Conservation (phyloP, 73 alveolate species). For the Paramecium biaurelia region DNA sequence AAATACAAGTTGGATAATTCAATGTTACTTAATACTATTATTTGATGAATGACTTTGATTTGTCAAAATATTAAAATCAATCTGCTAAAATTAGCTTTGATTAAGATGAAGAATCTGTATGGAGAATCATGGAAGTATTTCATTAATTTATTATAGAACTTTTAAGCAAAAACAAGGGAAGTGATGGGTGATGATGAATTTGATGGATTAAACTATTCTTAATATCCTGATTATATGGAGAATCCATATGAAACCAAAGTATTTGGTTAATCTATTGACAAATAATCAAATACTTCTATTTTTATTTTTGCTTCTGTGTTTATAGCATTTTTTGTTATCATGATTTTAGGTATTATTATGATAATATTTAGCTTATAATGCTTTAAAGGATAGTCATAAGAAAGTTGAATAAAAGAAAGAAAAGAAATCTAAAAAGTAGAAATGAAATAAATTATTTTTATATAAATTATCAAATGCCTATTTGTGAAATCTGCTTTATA, state of each 20-base stretch:
- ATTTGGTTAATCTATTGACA: neutral
- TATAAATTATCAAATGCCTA: neutral
- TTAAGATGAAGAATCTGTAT: neutral
- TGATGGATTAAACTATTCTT: neutral
- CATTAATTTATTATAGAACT: neutral
- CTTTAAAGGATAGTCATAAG: neutral
- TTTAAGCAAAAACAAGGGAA: neutral
- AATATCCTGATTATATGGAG: neutral
- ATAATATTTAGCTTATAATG: neutral
- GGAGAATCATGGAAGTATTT: constrained; percentile 3
- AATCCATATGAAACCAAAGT: neutral
- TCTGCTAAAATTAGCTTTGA: neutral
- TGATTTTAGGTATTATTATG: neutral
- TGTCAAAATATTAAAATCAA: neutral
- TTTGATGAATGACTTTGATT: neutral
- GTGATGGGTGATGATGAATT: neutral
- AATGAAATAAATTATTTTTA: neutral
- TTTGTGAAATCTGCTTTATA: neutral
- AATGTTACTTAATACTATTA: neutral
- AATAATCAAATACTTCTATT: neutral
- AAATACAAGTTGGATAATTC: neutral
- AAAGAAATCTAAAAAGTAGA: neutral
- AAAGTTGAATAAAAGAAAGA: neutral
- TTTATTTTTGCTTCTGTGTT: neutral
- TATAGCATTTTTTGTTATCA: neutral